Evolutionary conservation across 495 filamentous ascomycete genomes (phyloP).

Genomic region (Amorphotheca resinae): DNA sequence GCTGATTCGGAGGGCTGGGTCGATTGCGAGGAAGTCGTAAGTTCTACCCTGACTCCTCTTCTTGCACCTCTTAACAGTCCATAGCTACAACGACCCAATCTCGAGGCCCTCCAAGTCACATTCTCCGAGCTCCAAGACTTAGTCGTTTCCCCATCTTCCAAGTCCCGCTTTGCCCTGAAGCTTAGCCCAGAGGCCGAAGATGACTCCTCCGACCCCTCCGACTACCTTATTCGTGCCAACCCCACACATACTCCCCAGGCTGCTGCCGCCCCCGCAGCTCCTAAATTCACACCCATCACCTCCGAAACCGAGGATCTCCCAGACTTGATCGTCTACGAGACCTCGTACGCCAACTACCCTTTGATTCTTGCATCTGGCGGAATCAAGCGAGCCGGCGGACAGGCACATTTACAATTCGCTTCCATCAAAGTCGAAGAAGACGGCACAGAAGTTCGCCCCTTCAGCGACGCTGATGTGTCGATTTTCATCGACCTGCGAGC

Average conservation of each 20-base stretch:
- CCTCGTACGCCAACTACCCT: slow-evolving; percentile 65
- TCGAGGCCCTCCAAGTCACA: slow-evolving; percentile 23
- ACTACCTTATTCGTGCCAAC: slow-evolving; percentile 82
- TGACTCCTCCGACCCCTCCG: slow-evolving; percentile 34
- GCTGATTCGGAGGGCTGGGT: slow-evolving; percentile 32
- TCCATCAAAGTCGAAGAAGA: slow-evolving; percentile 40
- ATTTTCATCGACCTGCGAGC: slow-evolving; percentile 63
- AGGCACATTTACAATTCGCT: slow-evolving; percentile 79
- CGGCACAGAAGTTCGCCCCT: slow-evolving; percentile 47
- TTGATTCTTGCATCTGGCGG: slow-evolving; percentile 62
- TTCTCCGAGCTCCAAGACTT: slow-evolving; percentile 27
- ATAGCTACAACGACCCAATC: slow-evolving; percentile 26
- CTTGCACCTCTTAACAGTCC: not conserved
- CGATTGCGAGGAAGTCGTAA: slow-evolving; percentile 27
- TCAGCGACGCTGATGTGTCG: slow-evolving; percentile 59
- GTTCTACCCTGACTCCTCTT: slow-evolving; percentile 7
- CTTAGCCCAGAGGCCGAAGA: slow-evolving; percentile 22
- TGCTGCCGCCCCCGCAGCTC: slow-evolving; percentile 62
- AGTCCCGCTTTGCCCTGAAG: slow-evolving; percentile 71
- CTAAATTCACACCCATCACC: slow-evolving; percentile 53
- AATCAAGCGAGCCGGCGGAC: slow-evolving; percentile 55
- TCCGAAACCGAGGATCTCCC: slow-evolving; percentile 52
- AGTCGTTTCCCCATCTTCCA: slow-evolving; percentile 35
- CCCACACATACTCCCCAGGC: slow-evolving; percentile 71
- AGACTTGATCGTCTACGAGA: slow-evolving; percentile 67